A percentile compares a stretch with the other conserved stretches of the same genome.
phyloP scores from a whole-genome alignment of 306 rosid species.

The Glycine soja region DNA sequence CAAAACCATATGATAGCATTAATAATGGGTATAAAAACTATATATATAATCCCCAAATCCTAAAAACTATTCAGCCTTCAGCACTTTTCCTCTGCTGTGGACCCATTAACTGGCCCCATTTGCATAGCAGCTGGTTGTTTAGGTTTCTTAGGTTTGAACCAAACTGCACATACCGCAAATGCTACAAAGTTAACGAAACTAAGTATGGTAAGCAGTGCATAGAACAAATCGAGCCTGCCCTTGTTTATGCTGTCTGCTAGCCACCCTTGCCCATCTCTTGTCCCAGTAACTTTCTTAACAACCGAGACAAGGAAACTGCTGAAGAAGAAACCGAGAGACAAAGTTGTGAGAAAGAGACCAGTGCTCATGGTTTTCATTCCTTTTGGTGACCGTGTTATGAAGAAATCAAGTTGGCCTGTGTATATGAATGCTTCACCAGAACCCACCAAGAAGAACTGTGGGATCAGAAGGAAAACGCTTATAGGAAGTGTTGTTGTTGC shows the following conservation, averaged over 20 bases:
- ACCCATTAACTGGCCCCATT: constrained; percentile 51
- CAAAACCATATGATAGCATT: too few species aligned
- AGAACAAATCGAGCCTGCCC: constrained; percentile 88
- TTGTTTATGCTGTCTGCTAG: constrained; percentile 73
- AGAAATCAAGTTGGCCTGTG: constrained; percentile 96
- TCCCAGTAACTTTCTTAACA: constrained; percentile 66
- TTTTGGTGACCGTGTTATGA: constrained; percentile 90
- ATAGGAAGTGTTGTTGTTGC: constrained; percentile 58
- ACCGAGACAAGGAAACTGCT: constrained; percentile 84
- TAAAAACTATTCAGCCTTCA: constrained; percentile 13
- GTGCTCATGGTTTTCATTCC: constrained; percentile 99
- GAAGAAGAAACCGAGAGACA: constrained; percentile 84
- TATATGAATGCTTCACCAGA: constrained; percentile 97
- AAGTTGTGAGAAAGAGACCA: constrained; percentile 83
- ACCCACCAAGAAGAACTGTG: constrained; percentile 88
- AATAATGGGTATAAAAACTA: too few species aligned
- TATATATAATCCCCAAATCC: too few species aligned
- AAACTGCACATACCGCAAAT: constrained; percentile 62
- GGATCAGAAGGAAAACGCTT: constrained; percentile 79
- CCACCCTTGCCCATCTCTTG: constrained; percentile 73
- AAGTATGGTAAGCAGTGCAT: constrained; percentile 68
- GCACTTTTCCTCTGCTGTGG: constrained; percentile 59
- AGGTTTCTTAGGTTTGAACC: constrained; percentile 71
- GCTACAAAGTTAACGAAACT: constrained; percentile 68
- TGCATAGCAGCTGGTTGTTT: constrained; percentile 43